Evolutionary conservation across 495 filamentous ascomycete genomes (phyloP), one percentile per base, ranked within the genome.

Genomic region (Neurospora sp.): DNA sequence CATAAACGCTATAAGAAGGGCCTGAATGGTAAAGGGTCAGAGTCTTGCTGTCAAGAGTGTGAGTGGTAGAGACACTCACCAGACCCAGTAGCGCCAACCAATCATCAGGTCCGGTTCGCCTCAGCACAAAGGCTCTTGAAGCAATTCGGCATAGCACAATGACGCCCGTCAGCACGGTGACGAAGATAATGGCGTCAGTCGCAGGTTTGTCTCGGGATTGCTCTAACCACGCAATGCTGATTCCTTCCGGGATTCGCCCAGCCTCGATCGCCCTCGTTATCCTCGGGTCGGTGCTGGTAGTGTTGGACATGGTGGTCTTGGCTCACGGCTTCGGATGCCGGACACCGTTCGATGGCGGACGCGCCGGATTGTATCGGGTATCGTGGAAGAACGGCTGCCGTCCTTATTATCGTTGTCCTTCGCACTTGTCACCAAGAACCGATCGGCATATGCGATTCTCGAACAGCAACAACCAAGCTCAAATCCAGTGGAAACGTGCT

Each of bases 121-220:
- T 82, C 11, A 83, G 76, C 14, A 83, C 71, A 46, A 80, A 80
- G 5, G 72, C 35, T 44, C 84, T 76, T 8, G 84, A 84, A 72
- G 82, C 81, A 10, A 81, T 74, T 41, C 84, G 77, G 23, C 80
- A 20, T 31, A 77, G 66, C 72, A 84, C 77, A 37, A 84, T 16
- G 7, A 81, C 4, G 2, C 72, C 73, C 2, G 82, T 80, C 40
- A 85, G 75, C 44, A 79, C 77, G 71, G 79, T 74, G 71, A 85
- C 74, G 75, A 83, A 82, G 42, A 85, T 69, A 66, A 86, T 84
- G 54, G 80, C 83, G 69, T 78, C 79, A 70, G 82, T 80, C n/a
- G 84, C 78, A 12, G 81, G 70, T 0, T 59, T 42, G 76, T 86
- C 84, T 27, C 82, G 80, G 35, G 77, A 80, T 75, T 86, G 48